Base-by-base conservation (phyloP, 345 rosid species). In the Syzygium jambos region DNA sequence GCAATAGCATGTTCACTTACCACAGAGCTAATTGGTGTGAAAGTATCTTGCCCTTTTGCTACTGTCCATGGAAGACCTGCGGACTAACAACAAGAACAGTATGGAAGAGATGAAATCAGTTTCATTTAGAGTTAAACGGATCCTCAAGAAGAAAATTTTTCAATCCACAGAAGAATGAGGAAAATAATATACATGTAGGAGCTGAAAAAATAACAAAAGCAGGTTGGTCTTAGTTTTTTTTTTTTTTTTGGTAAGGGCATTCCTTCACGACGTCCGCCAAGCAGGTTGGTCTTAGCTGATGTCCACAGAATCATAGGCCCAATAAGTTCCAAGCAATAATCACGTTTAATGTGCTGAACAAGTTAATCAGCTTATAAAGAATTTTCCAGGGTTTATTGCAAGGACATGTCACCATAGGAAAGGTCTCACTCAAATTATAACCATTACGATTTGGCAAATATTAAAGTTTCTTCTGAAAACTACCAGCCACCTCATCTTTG, bases 11-110 rank as follows among this genome's bases (percentile, higher is more conserved):
- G 14, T 68, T 14, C 46, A 34, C 98, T 94, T 92, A 96, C 99
- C 89, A 95, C 93, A 78, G 97, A 93, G 88, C 97, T 95, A 89
- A 98, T 96, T 6, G 99, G 98, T 9, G 99, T 95, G 89, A 96
- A 98, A 29, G 99, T 96, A 87, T 96, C 99, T 90, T 94, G 97
- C 73, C 95, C 99, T 91, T 98, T 96, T 59, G 98, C 96, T 86
- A 96, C 94, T 57, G 96, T 95, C 97, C 98, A 95, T 22, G 99
- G 99, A 86, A 98, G 99, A 88, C 99, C 98, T 86, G 95, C 94
- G 88, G 99, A 91, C 99, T 96, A 90, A 88, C 51, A 89, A 87
- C 77, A 13, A 85, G 54, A 51, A 88, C 86, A 87, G 4, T 21
- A 86, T 13, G 49, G 25, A 73, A 19, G 22, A 16, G 80, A 73